Percentiles rank a stretch among this genome's conserved stretches.
Evolutionary conservation across 2,329 filamentous ascomycete genomes (phyloP).

Genomic region (Penicillium digitatum): DNA sequence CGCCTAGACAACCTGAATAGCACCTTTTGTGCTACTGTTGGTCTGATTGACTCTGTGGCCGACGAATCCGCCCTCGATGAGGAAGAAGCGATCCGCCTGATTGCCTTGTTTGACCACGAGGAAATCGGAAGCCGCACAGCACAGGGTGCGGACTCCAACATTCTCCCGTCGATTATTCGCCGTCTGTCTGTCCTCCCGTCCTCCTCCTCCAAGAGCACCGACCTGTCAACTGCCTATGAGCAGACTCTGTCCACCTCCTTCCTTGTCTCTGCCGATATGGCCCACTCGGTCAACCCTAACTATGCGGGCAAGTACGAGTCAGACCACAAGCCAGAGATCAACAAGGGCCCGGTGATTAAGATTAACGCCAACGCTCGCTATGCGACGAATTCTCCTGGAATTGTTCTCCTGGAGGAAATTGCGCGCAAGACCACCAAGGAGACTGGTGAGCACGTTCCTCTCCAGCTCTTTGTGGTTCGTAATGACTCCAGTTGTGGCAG

Average conservation of each 20-base stretch:
- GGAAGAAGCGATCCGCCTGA: conserved; percentile 80
- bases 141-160: conserved; percentile 89
- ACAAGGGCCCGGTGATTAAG: conserved; percentile 95
- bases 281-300: conserved; percentile 93
- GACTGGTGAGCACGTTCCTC: conserved; percentile 67
- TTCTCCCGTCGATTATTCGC: conserved; percentile 80
- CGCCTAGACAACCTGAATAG: conserved; percentile 93
- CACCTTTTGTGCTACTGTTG: conserved; percentile 87
- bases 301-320: conserved; percentile 88
- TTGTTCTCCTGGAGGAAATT: conserved; percentile 85
- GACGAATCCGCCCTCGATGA: conserved; percentile 63
- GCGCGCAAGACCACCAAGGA: conserved; percentile 58
- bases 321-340: conserved; percentile 89
- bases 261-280: conserved; percentile 95
- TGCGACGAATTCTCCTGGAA: conserved; percentile 92
- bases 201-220: conserved; percentile 54
- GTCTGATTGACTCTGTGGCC: conserved; percentile 73
- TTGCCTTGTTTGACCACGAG: conserved; percentile 95
- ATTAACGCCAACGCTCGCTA: conserved; percentile 97
- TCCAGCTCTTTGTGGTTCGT: conserved; percentile 92
- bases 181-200: conserved; percentile 77
- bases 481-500: conserved; percentile 94
- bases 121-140: conserved; percentile 91
- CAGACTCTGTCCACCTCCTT: conserved; percentile 89
- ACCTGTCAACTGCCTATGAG: conserved; percentile 78